Conservation (phyloP, 306 rosid species). For the Rosa lucieae region DNA sequence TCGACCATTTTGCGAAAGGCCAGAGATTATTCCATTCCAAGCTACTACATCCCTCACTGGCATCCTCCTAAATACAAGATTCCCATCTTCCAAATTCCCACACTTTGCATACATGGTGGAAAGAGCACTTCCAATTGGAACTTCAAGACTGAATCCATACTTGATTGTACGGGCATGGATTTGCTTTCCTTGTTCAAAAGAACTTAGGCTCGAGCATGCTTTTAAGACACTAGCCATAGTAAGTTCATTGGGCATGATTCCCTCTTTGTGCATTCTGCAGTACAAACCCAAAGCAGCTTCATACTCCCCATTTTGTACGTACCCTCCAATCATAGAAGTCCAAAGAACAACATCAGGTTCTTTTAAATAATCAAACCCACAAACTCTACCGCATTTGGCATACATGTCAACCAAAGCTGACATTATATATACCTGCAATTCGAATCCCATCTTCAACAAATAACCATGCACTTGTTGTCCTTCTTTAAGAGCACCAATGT, state of each 20-base stretch:
- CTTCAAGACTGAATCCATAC: conserved; percentile 63
- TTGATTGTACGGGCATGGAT: conserved; percentile 65
- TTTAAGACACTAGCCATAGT: conserved; percentile 78
- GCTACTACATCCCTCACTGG: conserved; percentile 62
- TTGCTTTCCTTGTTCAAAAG: conserved; percentile 89
- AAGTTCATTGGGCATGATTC: conserved; percentile 65
- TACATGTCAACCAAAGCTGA: conserved; percentile 91
- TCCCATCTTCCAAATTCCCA: conserved; percentile 72
- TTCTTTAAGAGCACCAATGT: conserved; percentile 53
- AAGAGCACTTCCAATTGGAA: conserved; percentile 87
- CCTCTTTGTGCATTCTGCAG: conserved; percentile 68
- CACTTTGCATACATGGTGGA: conserved; percentile 88
- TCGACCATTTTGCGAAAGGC: conserved; percentile 75
- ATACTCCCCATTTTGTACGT: conserved; percentile 69
- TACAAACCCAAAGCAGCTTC: conserved; percentile 70
- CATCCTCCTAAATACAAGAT: conserved; percentile 64
- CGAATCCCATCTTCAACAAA: conserved; percentile 71
- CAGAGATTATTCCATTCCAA: conserved; percentile 95
- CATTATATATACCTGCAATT: conserved; percentile 60
- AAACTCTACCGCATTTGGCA: conserved; percentile 63
- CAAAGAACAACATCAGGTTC: conserved; percentile 81
- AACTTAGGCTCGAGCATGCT: conserved; percentile 81
- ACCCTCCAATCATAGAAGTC: conserved; percentile 92
- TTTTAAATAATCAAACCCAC: conserved; percentile 58
- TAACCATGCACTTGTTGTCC: conserved; percentile 75